phyloP scores from a whole-genome alignment of 1,284 basidiomycete genomes.

The Vanrija sp. region DNA sequence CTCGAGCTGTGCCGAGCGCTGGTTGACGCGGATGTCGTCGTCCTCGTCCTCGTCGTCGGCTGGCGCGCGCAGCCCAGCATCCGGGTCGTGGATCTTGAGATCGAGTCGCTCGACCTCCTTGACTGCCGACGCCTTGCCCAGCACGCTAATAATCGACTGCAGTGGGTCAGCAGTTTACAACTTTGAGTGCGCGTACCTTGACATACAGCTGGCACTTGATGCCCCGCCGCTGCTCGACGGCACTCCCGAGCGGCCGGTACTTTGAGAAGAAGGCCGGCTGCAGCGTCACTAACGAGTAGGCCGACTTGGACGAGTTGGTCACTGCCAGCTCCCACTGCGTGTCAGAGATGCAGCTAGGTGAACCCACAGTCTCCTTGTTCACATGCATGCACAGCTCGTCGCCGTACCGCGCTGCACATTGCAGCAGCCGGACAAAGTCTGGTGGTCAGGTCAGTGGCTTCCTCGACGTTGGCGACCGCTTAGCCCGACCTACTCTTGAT shows the following conservation, averaged over 20 bases:
- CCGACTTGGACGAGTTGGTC: constrained; percentile 45
- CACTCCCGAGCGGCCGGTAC: constrained; percentile 27
- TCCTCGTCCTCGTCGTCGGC: constrained; percentile 9
- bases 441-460: constrained; percentile 9
- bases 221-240: constrained; percentile 26
- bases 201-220: constrained; percentile 44
- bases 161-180: not conserved
- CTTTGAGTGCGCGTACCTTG: constrained; percentile 28
- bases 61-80: constrained; percentile 17
- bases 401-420: constrained; percentile 46
- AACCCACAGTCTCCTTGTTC: constrained; percentile 29
- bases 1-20: constrained; percentile 11
- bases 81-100: constrained; percentile 40
- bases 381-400: constrained; percentile 48
- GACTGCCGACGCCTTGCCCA: constrained; percentile 36
- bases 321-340: constrained; percentile 43
- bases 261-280: constrained; percentile 38
- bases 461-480: not conserved
- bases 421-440: constrained; percentile 46
- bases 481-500: constrained; percentile 26
- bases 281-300: constrained; percentile 45
- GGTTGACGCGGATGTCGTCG: constrained; percentile 10
- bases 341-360: constrained; percentile 1
- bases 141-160: constrained; percentile 45
- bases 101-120: constrained; percentile 42